Evolutionary conservation across 208 protist genomes (phyloP), one percentile per base, ranked within the genome.

Genomic region (Phytomonas francai): DNA sequence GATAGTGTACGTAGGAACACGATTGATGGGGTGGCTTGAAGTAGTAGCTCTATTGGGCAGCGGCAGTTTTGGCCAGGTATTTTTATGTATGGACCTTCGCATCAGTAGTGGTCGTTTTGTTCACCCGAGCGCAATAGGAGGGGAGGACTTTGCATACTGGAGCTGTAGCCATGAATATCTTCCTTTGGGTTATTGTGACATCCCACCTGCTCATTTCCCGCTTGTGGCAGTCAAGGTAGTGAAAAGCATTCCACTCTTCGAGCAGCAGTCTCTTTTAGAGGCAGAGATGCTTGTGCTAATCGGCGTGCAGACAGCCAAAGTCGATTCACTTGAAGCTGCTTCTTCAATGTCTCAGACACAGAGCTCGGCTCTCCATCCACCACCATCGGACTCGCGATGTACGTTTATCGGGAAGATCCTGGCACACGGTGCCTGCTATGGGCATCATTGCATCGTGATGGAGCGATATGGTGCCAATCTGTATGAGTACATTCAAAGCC

Each of bases 381-480:
- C 87, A 0, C 68, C 67, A n/a, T 66, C 76, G 30, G 88, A 93
- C 66, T 79, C 81, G 60, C 83, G 85, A 56, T 89, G 80, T 42
- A 58, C 67, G 45, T 77, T 77, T 63, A 76, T 93, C 30, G 80
- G 77, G 2, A 87, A 91, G 66, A 78, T 91, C 60, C 77, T 88
- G 63, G 88, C 83, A 3, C 81, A 93, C 59, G 88, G 88, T 32
- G 67, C 82, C 42, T 92, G 81, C 73, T 89, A 87, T 68, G 88
- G 88, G 58, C 88, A 94, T 70, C 85, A 92, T 69, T 97, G 92
- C 75, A 94, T 97, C 69, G 81, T 92, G 19, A 94, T 97, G 81
- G 88, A 97, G 74, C 81, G 89, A 33, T 94, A 94, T 77, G 91
- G 86, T n/a, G 84, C 84, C 7, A 97, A 97, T 76, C 75, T 97